These are phyloP conservation scores for Leccinum uliginosum DNA, from an alignment of 768 basidiomycete species.

Conservation along the genomic window DNA sequence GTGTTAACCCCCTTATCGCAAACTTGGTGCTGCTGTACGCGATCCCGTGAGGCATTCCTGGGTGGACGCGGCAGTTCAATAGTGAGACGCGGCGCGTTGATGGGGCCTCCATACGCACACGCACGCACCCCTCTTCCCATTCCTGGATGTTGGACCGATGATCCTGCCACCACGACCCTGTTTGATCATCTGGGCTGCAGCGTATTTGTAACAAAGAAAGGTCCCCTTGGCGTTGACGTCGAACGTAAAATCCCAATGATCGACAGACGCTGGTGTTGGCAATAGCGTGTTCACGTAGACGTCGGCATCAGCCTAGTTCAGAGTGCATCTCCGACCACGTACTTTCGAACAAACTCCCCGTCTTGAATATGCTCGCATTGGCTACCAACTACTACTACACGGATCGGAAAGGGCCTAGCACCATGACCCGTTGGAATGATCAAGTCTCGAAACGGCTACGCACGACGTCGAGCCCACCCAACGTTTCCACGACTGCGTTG, in stretches of 20 bases:
- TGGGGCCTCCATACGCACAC: neutral
- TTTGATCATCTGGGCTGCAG: conserved; percentile 36
- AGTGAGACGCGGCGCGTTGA: neutral
- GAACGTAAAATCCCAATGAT: conserved; percentile 30
- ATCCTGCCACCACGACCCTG: conserved; percentile 38
- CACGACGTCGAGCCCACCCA: neutral
- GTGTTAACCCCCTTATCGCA: conserved; percentile 22
- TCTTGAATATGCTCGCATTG: neutral
- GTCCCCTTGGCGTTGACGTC: conserved; percentile 33
- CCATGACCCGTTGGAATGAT: neutral
- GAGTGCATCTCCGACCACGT: neutral
- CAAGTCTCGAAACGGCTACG: neutral
- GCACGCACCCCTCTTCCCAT: neutral
- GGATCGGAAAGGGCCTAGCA: neutral
- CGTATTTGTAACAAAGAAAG: conserved; percentile 35
- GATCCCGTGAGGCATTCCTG: neutral
- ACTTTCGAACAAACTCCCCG: neutral
- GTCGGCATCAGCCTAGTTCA: no score
- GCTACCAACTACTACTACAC: neutral
- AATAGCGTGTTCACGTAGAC: neutral
- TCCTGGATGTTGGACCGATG: conserved; percentile 12
- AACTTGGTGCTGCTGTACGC: conserved; percentile 13
- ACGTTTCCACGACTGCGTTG: neutral
- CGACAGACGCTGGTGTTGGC: conserved; percentile 20
- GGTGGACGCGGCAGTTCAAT: neutral